Evolutionary conservation across 1,139 yeast species (phyloP), one percentile per base, ranked within the genome.

Genomic region (Magnusiomyces sp.): DNA sequence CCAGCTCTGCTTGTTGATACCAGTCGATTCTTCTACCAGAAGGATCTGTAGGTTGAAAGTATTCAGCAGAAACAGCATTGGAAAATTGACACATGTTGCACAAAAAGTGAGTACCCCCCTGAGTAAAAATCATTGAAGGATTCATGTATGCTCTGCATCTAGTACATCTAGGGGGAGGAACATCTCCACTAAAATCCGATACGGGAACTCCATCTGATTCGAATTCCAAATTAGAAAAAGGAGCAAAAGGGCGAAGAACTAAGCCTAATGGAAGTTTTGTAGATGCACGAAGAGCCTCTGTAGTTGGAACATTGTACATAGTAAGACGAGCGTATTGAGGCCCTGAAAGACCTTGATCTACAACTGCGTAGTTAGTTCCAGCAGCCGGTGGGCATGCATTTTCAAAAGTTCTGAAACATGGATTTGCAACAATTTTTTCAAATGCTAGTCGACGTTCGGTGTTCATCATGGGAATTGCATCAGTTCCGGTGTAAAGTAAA

Each of bases 101-200:
- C 27, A 79, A 74, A 66, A 87, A 85, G 54, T 71, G 73, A 43
- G 81, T 79, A 41, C 81, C 82, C 47, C 75, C 76, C 9, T 80
- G 74, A 58, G 83, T 81, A 58, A 80, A 71, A 32, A 64, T 82
- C 81, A 86, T 84, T 16, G 81, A 78, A 2, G 97, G 95, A 63
- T 92, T 92, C 57, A 89, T 75, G 65, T 89, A 92, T 1, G 95
- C 77, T 53, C 97, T 77, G 68, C 99, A 92, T 53, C 98, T 81
- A 57, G 80, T 77, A 68, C 98, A 92, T 59, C 99, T 77, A 37
- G 95, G 81, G 0, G 96, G 96, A 0, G 89, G 87, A 1, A 73
- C 62, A 10, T 41, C 51, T n/a, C 54, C 47, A 3, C 75, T 63
- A 68, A 83, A 77, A 58, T 85, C 92, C 5, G 83, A 82, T 5